Evolutionary conservation across 2,329 filamentous ascomycete genomes (phyloP).

Genomic region (Byssochlamys sp.): DNA sequence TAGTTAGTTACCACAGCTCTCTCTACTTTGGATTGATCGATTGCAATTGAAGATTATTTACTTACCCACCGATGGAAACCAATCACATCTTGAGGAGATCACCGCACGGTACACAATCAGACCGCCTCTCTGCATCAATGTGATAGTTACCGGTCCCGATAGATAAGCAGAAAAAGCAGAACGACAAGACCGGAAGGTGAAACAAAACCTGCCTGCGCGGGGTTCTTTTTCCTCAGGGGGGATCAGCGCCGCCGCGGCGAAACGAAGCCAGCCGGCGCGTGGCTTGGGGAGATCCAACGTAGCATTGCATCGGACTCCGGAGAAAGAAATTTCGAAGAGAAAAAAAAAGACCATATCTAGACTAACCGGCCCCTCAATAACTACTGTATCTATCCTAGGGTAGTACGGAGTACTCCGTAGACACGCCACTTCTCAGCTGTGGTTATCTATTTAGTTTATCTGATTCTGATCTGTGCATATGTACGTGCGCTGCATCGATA

Average conservation of each 20-base stretch:
- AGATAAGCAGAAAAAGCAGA: background rate
- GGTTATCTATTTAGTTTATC: background rate
- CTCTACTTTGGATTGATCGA: background rate
- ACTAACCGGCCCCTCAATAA: too few species aligned
- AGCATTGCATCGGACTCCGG: background rate
- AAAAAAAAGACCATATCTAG: background rate
- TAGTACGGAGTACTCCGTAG: background rate
- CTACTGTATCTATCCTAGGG: too few species aligned
- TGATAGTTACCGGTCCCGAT: background rate
- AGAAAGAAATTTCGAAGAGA: background rate
- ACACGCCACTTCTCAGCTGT: background rate
- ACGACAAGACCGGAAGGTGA: background rate
- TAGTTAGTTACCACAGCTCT: background rate
- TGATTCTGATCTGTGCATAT: background rate
- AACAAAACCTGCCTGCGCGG: background rate
- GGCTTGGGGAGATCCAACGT: background rate
- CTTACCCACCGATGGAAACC: background rate
- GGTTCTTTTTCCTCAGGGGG: background rate
- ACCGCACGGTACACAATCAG: background rate
- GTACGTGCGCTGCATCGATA: background rate
- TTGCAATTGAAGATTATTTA: background rate
- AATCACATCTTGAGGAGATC: background rate
- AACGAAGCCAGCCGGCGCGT: background rate
- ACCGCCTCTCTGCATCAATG: background rate
- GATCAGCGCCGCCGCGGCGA: background rate